A percentile compares a stretch with the other conserved stretches of the same genome.
Conservation (phyloP, 331 rosid genomes). For the Erythrophleum ivorense region DNA sequence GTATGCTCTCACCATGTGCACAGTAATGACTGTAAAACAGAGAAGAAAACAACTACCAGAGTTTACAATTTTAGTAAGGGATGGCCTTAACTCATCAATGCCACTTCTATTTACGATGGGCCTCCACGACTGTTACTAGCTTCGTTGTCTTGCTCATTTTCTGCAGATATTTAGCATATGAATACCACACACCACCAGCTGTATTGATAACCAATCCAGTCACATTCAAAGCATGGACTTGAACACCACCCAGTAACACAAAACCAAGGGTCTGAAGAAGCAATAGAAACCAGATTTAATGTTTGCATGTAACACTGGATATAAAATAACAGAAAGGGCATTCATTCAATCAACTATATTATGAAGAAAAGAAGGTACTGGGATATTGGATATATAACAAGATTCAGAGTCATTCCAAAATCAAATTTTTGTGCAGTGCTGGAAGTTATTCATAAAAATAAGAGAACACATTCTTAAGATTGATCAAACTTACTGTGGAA, state of each 20-base stretch:
- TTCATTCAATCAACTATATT: slow-evolving; percentile 17
- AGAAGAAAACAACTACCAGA: not conserved
- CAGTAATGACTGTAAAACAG: slow-evolving; percentile 31
- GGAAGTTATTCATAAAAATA: slow-evolving; percentile 25
- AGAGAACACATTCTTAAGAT: slow-evolving; percentile 5
- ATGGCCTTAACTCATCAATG: slow-evolving; percentile 32
- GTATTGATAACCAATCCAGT: slow-evolving; percentile 89
- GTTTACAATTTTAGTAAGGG: slow-evolving; percentile 25
- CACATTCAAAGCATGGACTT: slow-evolving; percentile 86
- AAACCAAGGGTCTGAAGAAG: slow-evolving; percentile 85
- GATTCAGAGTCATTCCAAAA: not conserved
- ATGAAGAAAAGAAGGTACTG: slow-evolving; percentile 8
- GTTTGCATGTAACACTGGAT: not conserved
- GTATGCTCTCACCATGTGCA: slow-evolving; percentile 30
- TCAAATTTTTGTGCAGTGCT: slow-evolving; percentile 6
- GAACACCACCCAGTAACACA: slow-evolving; percentile 81
- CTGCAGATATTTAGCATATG: slow-evolving; percentile 86
- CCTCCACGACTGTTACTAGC: slow-evolving; percentile 57
- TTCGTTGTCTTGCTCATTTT: slow-evolving; percentile 65
- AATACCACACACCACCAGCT: slow-evolving; percentile 96
- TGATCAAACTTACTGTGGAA: slow-evolving; percentile 71
- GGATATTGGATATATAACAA: not conserved
- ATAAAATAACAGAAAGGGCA: slow-evolving; percentile 15
- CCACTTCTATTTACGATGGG: slow-evolving; percentile 64
- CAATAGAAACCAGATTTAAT: slow-evolving; percentile 33